These are phyloP conservation scores for Trichoderma breve DNA, from an alignment of 2,329 filamentous ascomycete species.

Conservation along the genomic window DNA sequence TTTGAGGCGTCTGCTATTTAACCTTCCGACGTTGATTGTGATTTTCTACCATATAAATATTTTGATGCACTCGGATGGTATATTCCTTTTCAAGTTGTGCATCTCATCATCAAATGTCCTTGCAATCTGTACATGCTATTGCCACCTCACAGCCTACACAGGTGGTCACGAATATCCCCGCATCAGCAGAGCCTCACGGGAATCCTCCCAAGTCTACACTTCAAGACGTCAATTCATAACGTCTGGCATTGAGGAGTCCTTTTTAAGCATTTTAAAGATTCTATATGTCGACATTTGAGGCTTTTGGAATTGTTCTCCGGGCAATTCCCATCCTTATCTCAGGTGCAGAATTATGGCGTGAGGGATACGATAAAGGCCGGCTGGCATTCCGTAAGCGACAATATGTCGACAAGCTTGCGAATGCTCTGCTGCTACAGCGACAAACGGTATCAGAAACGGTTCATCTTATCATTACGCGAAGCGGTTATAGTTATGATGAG, in stretches of 20 bases:
- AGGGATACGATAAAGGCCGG: neutral
- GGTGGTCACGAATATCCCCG: neutral
- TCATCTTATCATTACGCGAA: neutral
- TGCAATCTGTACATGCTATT: neutral
- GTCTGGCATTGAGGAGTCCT: no score
- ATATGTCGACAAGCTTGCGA: constrained; percentile 10
- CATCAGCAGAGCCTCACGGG: neutral
- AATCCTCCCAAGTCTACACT: neutral
- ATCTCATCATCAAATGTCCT: neutral
- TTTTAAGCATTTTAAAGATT: neutral
- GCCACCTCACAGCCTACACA: neutral
- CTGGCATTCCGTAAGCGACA: constrained; percentile 8
- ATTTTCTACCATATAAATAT: neutral
- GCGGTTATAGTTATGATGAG: constrained; percentile 7
- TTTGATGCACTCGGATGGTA: neutral
- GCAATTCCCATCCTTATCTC: constrained; percentile 12
- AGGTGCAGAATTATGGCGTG: neutral
- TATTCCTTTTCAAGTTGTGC: neutral
- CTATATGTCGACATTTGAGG: constrained; percentile 13
- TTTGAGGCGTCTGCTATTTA: neutral
- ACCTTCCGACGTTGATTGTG: neutral
- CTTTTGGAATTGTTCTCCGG: constrained; percentile 4
- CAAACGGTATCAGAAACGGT: neutral
- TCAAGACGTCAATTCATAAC: neutral
- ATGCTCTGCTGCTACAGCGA: constrained; percentile 4